Percentiles rank a stretch among this genome's conserved stretches.
These are phyloP conservation scores for Epichloe scottii DNA, from an alignment of 2,329 filamentous ascomycete species.

Conservation along the genomic window DNA sequence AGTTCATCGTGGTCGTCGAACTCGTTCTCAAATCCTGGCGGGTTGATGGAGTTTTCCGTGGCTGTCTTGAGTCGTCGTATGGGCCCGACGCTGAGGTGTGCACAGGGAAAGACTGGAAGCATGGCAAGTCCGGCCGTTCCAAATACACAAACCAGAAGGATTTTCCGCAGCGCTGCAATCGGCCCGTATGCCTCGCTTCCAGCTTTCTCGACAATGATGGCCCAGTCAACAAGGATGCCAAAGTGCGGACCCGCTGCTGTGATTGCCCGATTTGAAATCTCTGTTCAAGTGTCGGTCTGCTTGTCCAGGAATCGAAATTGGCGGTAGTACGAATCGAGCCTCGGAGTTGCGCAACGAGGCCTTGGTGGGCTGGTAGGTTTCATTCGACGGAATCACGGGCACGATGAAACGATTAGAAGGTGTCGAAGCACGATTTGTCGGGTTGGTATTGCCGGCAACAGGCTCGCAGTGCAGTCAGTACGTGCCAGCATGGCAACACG, in stretches of 20 bases:
- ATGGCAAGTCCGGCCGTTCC: slow-evolving; percentile 64
- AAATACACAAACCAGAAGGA: slow-evolving; percentile 76
- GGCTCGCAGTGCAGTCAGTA: background rate
- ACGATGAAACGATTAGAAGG: slow-evolving; percentile 51
- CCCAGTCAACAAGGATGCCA: slow-evolving; percentile 66
- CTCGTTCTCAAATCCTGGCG: slow-evolving; percentile 45
- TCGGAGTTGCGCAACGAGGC: slow-evolving; percentile 27
- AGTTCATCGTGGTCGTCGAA: slow-evolving; percentile 34
- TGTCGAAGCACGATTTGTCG: background rate
- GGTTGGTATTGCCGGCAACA: background rate
- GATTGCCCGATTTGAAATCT: slow-evolving; percentile 23
- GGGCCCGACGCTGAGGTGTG: slow-evolving; percentile 69
- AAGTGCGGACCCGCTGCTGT: slow-evolving; percentile 44
- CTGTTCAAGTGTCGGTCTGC: slow-evolving; percentile 32
- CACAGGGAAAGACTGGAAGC: slow-evolving; percentile 61
- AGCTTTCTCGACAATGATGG: slow-evolving; percentile 66
- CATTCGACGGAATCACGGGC: slow-evolving; percentile 32
- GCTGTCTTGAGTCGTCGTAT: slow-evolving; percentile 66
- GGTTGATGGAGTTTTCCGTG: slow-evolving; percentile 59
- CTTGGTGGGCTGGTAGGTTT: slow-evolving; percentile 27
- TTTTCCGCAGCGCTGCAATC: slow-evolving; percentile 61
- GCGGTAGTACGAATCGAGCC: slow-evolving; percentile 51
- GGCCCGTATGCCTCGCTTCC: slow-evolving; percentile 63
- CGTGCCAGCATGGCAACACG: background rate
- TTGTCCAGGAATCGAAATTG: slow-evolving; percentile 26